Evolutionary conservation across 2,329 filamentous ascomycete genomes (phyloP).

Genomic region (Clonostachys sp.): DNA sequence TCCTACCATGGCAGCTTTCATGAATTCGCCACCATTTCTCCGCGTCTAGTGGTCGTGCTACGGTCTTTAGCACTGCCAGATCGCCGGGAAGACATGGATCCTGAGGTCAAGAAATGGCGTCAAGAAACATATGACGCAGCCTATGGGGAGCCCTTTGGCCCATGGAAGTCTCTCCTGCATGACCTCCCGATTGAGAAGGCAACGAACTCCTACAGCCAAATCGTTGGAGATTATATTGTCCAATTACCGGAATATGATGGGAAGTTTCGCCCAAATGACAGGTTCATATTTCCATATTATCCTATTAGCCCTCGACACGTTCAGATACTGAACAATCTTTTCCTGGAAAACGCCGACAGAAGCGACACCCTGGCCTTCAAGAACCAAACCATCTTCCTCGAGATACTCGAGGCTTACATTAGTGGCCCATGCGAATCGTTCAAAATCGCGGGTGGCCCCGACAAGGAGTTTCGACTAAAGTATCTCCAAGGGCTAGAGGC

Average conservation of each 20-base stretch:
- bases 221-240: neutral
- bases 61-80: conserved; percentile 9
- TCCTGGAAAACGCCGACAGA: neutral
- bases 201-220: neutral
- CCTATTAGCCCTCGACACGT: neutral
- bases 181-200: neutral
- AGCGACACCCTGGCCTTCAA: neutral
- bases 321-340: neutral
- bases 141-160: neutral
- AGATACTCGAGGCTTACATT: neutral
- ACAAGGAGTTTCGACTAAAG: neutral
- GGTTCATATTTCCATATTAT: neutral
- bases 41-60: conserved; percentile 17
- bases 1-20: conserved; percentile 9
- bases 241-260: neutral
- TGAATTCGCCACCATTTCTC: conserved; percentile 19
- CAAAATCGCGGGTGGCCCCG: neutral
- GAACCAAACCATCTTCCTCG: neutral
- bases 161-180: neutral
- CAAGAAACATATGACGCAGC: neutral
- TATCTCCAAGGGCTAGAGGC: neutral
- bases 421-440: neutral
- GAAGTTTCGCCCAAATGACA: neutral
- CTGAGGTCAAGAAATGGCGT: neutral
- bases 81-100: conserved; percentile 11